A percentile compares a stretch with the other conserved stretches of the same genome.
These are phyloP conservation scores for Fraxinus platypoda DNA, from an alignment of 305 asterid genomes.

Conservation along the genomic window DNA sequence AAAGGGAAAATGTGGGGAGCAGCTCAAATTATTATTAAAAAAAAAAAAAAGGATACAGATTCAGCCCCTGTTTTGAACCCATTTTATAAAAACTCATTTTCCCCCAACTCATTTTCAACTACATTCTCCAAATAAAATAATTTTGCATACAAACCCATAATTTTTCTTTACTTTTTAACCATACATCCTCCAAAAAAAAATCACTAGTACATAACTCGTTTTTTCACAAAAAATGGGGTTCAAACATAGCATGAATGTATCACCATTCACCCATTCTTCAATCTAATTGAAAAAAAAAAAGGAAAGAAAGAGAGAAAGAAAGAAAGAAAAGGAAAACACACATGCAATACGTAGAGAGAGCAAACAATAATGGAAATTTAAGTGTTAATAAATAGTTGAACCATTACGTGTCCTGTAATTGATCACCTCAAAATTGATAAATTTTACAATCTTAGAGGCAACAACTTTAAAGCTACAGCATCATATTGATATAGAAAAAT, in stretches of 20 bases:
- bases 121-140: neutral
- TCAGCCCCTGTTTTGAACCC: neutral
- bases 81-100: neutral
- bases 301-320: neutral
- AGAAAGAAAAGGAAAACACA: neutral
- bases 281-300: neutral
- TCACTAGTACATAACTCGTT: no score
- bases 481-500: slow-evolving; percentile 13
- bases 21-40: neutral
- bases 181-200: no score
- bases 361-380: neutral
- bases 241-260: neutral
- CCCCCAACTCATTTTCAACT: neutral
- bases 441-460: neutral
- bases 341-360: neutral
- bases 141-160: no score
- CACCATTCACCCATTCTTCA: neutral
- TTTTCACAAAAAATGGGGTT: no score
- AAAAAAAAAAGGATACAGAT: neutral
- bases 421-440: neutral
- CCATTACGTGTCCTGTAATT: neutral
- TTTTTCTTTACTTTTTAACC: no score
- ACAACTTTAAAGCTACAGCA: slow-evolving; percentile 15
- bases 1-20: neutral
- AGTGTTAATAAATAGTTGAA: neutral